Evolutionary conservation across 2,329 filamentous ascomycete genomes (phyloP).

Genomic region (Penicillium sp.): DNA sequence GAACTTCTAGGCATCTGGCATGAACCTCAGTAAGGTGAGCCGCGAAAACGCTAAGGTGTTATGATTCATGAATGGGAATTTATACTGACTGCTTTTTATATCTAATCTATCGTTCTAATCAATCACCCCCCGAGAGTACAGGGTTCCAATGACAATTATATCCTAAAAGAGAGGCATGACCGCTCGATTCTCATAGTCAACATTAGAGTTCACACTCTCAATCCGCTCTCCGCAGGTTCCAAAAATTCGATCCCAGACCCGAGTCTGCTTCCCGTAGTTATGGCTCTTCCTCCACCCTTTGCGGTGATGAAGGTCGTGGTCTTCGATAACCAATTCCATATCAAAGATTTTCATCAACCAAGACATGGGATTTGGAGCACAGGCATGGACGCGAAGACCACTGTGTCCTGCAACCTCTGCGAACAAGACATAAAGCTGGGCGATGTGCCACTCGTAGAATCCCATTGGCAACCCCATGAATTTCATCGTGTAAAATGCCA

Average conservation of each 20-base stretch:
- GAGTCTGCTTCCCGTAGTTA: constrained; percentile 37
- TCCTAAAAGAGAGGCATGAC: constrained; percentile 31
- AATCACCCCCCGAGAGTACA: background rate
- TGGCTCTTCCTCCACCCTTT: constrained; percentile 39
- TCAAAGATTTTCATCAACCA: constrained; percentile 36
- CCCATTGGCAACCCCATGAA: constrained; percentile 43
- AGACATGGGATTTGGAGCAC: constrained; percentile 35
- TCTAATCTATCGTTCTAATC: background rate
- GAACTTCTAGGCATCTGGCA: too few relatives aligned
- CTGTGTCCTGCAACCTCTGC: constrained; percentile 22
- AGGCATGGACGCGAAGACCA: constrained; percentile 34
- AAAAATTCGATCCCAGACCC: constrained; percentile 40
- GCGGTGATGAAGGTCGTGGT: constrained; percentile 44
- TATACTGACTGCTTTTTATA: background rate
- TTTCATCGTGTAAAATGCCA: constrained; percentile 39
- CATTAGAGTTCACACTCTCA: constrained; percentile 33
- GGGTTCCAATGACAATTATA: too few relatives aligned
- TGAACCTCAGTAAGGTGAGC: too few relatives aligned
- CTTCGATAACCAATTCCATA: constrained; percentile 44
- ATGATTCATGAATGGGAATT: too few relatives aligned
- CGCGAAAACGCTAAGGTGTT: too few relatives aligned
- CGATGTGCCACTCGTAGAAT: constrained; percentile 51
- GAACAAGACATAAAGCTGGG: constrained; percentile 47
- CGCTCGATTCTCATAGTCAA: constrained; percentile 33
- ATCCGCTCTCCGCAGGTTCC: constrained; percentile 38